Base-by-base conservation (phyloP, 768 basidiomycete genomes). In the Suillus paluster region DNA sequence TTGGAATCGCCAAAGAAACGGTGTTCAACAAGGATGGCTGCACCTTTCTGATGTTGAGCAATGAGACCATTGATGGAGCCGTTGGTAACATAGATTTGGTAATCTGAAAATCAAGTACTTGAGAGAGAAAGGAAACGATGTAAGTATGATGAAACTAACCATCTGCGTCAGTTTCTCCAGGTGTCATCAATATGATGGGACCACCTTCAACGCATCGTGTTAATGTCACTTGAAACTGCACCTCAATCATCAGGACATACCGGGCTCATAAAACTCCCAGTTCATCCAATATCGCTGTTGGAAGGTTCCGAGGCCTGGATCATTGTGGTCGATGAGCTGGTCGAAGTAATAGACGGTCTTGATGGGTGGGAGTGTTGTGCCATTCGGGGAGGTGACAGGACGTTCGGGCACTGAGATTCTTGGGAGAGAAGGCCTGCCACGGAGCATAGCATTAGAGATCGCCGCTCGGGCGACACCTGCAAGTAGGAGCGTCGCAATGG, bases 1-100 rank as follows among this genome's bases (percentile, higher is more conserved):
- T 90, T 92, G 61, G 89, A 91, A 19, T 83, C 73, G 21, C 90
- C 90, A 63, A 86, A 92, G 79, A 87, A 92, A 23, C 91, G 82
- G 68, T 92, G 90, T 67, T 92, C 90, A 33, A 91, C 63, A 33
- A 90, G 77, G 64, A 91, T 76, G 9, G 84, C 81, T 19, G 84
- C 84, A 25, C 86, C 90, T 36, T 83, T 83, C 60, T 89, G 79
- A 70, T 87, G 85, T 69, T 89, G 85, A 8, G 88, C 86, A 61
- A 90, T 84, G 56, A 80, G 77, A 17, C 89, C 90, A 61, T 82
- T 85, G 64, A 91, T 83, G 4, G 86, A 87, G 14, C 33, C 60
- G 67, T 91, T 90, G 17, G 87, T 87, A 54, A 89, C 78, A 67
- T 89, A 90, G 15, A 74, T 78, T 55, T 71, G 70, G 62, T 72